Base-by-base conservation (phyloP, 495 filamentous ascomycete genomes). In the Aspergillus wentii region DNA sequence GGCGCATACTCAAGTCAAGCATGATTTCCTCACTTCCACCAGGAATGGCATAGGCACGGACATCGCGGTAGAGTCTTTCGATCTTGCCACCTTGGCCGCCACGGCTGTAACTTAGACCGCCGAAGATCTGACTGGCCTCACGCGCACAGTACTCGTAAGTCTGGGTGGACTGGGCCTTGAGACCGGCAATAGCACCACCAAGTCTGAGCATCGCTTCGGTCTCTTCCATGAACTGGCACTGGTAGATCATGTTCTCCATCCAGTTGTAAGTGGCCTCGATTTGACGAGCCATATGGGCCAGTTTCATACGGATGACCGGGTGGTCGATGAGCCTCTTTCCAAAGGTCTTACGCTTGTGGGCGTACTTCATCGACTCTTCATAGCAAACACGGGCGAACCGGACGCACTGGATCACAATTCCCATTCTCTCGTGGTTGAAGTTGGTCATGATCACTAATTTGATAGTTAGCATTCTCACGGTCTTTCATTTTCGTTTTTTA, bases 371-470 rank as follows among this genome's bases (percentile, higher is more conserved):
- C 10, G 84, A 83, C 62, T 97, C 92, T 58, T 97, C 91, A 67
- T 86, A 96, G 78, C 89, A 95, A 42, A 98, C 92, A 54, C 92
- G 88, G 21, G 87, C 80, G 78, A 98, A 97, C 41, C 92, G 90
- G 37, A 92, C 58, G 46, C 83, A 94, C 66, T 98, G 92, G 71
- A 98, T 98, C 64, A 96, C 88, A 62, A 97, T 97, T 32, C 92
- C 92, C 44, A 98, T 88, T 35, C 92, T 85, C 68, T 97, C 92
- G 74, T 97, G 92, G 75, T 98, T 98, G 74, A 98, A 98, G 74
- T 98, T 98, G 41, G 88, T 94, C 88, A 95, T 94, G 69, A 94
- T 85, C 37, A 88, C 88, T 74, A 32, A 7, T 21, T 14, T 7
- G 20, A 44, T 33, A 7, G 35, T 42, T 26, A 45, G 30, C 32